Evolutionary conservation across 2,329 filamentous ascomycete genomes (phyloP), one percentile per base, ranked within the genome.

Genomic region (Ciborinia camelliae): DNA sequence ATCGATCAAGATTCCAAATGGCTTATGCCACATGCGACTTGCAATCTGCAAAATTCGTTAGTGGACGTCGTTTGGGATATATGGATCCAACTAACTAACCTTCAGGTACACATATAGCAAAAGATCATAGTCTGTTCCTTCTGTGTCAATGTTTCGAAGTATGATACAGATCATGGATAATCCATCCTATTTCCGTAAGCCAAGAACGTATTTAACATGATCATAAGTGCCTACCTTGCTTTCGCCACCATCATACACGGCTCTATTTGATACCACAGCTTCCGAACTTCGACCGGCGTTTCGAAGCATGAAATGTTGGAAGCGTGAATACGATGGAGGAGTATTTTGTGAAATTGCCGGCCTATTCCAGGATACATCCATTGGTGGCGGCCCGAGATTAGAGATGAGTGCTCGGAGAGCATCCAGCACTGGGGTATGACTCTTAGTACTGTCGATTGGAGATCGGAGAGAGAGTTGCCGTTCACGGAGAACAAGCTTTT

Each of bases 241-340:
- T 75, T 90, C 86, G 26, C 87, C 87, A 41, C 87, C 87, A 72
- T 90, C 87, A 71, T 90, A 90, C 15, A 90, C 84, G 32, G 87
- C 86, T 28, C 86, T 81, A 30, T 84, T 84, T 2, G 86, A 87
- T 28, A 87, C 75, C 65, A 87, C 85, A 3, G 86, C 87, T 69
- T 89, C 87, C 0, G 83, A 85, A 69, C 84, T 85, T 45, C 84
- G 81, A 68, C 87, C 87, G 2, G 87, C 87, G 72, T 90, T 89
- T 23, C 84, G 83, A 53, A 90, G 80, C 87, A 90, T 90, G 71
- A 90, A 90, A 68, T 89, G 85, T 69, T 90, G 87, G 69, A 90
- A 90, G 30, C 86, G 80, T 2, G 86, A 89, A 73, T 90, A 90
- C 8, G 84, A 78, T 0, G 85, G 84, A 5, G 87, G 86, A 23